A percentile compares a stretch with the other conserved stretches of the same genome.
These are phyloP conservation scores for Claviceps sp. DNA, from an alignment of 2,329 filamentous ascomycete species.

Conservation along the genomic window DNA sequence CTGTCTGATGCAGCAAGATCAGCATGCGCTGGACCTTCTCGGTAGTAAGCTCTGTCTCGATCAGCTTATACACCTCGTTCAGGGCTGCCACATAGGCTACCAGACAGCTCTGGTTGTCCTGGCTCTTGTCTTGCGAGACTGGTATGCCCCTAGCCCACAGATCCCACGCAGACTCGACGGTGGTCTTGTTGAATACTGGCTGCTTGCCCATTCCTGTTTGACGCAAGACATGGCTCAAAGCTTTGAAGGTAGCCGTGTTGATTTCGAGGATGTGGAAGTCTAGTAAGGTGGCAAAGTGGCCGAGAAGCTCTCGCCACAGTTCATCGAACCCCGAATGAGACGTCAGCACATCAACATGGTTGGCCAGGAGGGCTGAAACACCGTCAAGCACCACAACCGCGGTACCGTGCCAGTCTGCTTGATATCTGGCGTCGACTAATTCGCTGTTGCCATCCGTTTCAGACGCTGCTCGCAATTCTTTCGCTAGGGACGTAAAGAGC, in stretches of 20 bases:
- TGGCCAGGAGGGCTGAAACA: constrained; percentile 58
- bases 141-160: constrained; percentile 59
- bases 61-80: constrained; percentile 64
- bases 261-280: constrained; percentile 53
- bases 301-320: constrained; percentile 64
- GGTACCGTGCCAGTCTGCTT: constrained; percentile 57
- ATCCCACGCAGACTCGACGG: constrained; percentile 51
- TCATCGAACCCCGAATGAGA: constrained; percentile 51
- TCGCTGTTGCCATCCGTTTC: constrained; percentile 23
- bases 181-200: constrained; percentile 32
- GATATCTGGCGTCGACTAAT: constrained; percentile 27
- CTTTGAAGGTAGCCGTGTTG: constrained; percentile 57
- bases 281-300: constrained; percentile 51
- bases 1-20: constrained; percentile 53
- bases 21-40: constrained; percentile 56
- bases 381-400: constrained; percentile 62
- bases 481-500: constrained; percentile 57
- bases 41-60: constrained; percentile 48
- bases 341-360: constrained; percentile 62
- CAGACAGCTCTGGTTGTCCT: constrained; percentile 69
- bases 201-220: constrained; percentile 30
- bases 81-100: constrained; percentile 70
- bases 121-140: constrained; percentile 26
- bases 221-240: constrained; percentile 49
- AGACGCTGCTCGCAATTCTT: constrained; percentile 27